phyloP scores from a whole-genome alignment of 768 basidiomycete species.

The Russula vinacea region DNA sequence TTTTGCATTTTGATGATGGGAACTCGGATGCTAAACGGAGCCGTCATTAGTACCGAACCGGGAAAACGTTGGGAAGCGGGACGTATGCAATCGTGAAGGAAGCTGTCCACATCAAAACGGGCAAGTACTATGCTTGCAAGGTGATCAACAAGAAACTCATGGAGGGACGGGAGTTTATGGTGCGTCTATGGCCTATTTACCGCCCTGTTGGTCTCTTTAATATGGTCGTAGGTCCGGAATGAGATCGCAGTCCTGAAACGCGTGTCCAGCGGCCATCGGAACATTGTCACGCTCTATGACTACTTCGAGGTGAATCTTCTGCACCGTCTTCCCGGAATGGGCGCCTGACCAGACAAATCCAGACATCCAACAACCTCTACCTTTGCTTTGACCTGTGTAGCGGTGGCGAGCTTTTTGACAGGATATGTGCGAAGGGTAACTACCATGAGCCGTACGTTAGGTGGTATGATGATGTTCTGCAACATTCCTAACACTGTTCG shows the following conservation, averaged over 20 bases:
- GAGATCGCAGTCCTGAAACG: constrained; percentile 94
- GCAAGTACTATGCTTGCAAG: constrained; percentile 96
- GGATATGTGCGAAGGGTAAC: constrained; percentile 95
- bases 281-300: constrained; percentile 92
- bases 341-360: constrained; percentile 11
- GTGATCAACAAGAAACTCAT: constrained; percentile 99
- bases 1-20: constrained; percentile 3
- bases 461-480: constrained; percentile 25
- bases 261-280: constrained; percentile 83
- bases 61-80: constrained; percentile 83
- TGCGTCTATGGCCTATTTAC: constrained; percentile 37
- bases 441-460: constrained; percentile 84
- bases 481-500: constrained; percentile 30
- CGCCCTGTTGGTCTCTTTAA: constrained; percentile 5
- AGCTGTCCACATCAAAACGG: constrained; percentile 89
- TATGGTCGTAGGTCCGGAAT: constrained; percentile 72
- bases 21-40: constrained; percentile 6
- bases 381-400: constrained; percentile 96
- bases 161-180: constrained; percentile 98
- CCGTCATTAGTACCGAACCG: constrained; percentile 71
- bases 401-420: constrained; percentile 97
- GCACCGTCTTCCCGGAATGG: constrained; percentile 7
- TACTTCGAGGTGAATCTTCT: constrained; percentile 78
- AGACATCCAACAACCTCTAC: constrained; percentile 92
- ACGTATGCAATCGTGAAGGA: constrained; percentile 96